Percentiles rank a stretch among this genome's conserved stretches.
Conservation (phyloP, 257 asterid genomes). For the Coffea canephora region DNA sequence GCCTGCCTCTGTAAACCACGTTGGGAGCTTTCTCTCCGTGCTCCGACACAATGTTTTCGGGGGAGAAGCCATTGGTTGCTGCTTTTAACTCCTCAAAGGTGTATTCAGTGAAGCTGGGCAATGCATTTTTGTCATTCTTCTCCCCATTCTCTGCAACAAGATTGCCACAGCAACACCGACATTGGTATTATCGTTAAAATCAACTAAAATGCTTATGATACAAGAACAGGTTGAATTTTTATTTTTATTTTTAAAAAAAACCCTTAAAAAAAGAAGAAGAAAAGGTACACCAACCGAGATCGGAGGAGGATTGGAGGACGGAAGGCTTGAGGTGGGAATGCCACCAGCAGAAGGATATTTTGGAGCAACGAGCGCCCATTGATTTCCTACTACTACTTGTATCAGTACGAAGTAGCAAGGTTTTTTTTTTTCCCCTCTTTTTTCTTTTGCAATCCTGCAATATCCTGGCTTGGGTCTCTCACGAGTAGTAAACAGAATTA, state of each 20-base stretch:
- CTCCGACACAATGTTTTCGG: constrained; percentile 46
- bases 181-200: no score
- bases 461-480: no score
- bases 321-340: constrained; percentile 33
- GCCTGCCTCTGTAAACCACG: constrained; percentile 45
- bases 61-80: constrained; percentile 46
- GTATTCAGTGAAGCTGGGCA: constrained; percentile 36
- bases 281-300: constrained; percentile 26
- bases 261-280: neutral
- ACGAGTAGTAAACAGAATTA: neutral
- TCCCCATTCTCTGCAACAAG: constrained; percentile 29
- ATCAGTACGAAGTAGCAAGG: no score
- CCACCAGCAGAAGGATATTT: constrained; percentile 36
- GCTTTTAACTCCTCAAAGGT: constrained; percentile 40
- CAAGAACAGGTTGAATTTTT: no score
- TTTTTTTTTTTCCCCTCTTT: no score
- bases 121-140: constrained; percentile 25
- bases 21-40: constrained; percentile 50
- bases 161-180: no score
- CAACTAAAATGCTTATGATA: no score
- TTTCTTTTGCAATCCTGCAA: no score
- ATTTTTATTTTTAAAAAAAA: neutral
- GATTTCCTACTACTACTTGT: neutral
- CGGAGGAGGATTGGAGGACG: constrained; percentile 31
- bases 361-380: constrained; percentile 55